A percentile compares a stretch with the other conserved stretches of the same genome.
Evolutionary conservation across 2,329 filamentous ascomycete genomes (phyloP).

Genomic region (Botryotinia convoluta): DNA sequence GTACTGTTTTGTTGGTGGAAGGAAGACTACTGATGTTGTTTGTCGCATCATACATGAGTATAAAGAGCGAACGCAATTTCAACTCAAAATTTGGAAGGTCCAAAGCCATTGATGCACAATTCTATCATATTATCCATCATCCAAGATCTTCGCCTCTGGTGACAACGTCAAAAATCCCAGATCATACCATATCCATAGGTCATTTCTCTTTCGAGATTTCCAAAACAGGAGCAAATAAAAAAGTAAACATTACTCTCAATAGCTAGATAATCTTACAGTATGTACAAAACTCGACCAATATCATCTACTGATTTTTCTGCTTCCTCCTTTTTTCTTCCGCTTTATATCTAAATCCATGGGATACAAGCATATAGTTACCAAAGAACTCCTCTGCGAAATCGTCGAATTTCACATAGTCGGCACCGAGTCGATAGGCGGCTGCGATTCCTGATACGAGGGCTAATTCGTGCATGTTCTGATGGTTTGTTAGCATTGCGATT

Average conservation of each 20-base stretch:
- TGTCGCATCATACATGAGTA: too few relatives aligned
- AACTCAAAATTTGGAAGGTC: too few relatives aligned
- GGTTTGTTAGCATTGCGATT: not conserved
- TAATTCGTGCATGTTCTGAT: conserved; percentile 65
- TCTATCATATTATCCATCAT: too few relatives aligned
- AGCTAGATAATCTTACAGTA: not conserved
- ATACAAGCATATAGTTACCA: conserved; percentile 47
- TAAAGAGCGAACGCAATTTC: too few relatives aligned
- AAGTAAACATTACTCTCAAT: not conserved
- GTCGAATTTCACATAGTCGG: conserved; percentile 60
- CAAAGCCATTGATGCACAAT: too few relatives aligned
- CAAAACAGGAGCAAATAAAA: not conserved
- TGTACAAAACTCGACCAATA: not conserved
- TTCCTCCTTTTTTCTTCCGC: conserved; percentile 34
- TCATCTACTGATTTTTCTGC: conserved; percentile 23
- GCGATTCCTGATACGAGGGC: conserved; percentile 70
- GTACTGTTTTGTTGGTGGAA: too few relatives aligned
- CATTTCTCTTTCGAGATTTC: not conserved
- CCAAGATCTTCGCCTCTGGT: too few relatives aligned
- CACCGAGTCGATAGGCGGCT: conserved; percentile 67
- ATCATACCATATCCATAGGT: too few relatives aligned
- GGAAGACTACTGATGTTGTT: too few relatives aligned
- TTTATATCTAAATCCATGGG: conserved; percentile 44
- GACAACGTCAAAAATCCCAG: too few relatives aligned
- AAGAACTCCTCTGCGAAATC: conserved; percentile 50